Evolutionary conservation across 2,329 filamentous ascomycete species (phyloP), one percentile per base, ranked within the genome.

Genomic region (Parastagonospora avenae): DNA sequence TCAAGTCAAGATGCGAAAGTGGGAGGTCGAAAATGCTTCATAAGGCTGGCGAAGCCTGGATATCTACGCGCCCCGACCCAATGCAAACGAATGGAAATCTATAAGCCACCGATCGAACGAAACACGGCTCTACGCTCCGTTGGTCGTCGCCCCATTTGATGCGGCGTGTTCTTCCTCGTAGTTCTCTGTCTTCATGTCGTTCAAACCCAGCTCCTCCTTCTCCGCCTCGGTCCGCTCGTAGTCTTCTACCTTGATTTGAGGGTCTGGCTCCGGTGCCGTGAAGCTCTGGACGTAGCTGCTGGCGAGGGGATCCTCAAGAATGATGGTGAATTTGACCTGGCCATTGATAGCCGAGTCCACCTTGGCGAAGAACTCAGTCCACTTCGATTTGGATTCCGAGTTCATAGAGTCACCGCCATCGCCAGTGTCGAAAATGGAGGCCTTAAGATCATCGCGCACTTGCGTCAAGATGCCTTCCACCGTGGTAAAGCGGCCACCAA

Each of bases 401-500:
- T 78, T 75, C 74, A 97, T 85, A 1, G 91, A 94, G 77, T 99
- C 94, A 30, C 91, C 91, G n/a, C 85, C 87, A 47, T 85, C 85
- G 15, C 83, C 85, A 12, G 84, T 77, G 63, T 95, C 85, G 74
- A 96, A 99, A 57, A 97, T 96, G 69, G 95, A 91, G 42, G 83
- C 84, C 70, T 88, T 88, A 19, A 99, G 82, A 73, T 99, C 93
- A 70, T 94, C 88, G 55, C 92, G 89, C 52, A 99, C 90, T 71
- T 99, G 91, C 0, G 91, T 94, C 47, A 97, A 80, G 15, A 97
- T 85, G 54, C 94, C 94, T 75, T 99, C 94, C 15, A 99, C 88
- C 0, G 94, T 99, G 15, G 94, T 99, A 80, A 99, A 99, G 50
- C 94, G 88, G 14, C 94, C 94, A 54, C 94, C 94, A 14, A 99